These are phyloP conservation scores for Collybiopsis confluens DNA, from an alignment of 768 basidiomycete genomes.

Conservation along the genomic window DNA sequence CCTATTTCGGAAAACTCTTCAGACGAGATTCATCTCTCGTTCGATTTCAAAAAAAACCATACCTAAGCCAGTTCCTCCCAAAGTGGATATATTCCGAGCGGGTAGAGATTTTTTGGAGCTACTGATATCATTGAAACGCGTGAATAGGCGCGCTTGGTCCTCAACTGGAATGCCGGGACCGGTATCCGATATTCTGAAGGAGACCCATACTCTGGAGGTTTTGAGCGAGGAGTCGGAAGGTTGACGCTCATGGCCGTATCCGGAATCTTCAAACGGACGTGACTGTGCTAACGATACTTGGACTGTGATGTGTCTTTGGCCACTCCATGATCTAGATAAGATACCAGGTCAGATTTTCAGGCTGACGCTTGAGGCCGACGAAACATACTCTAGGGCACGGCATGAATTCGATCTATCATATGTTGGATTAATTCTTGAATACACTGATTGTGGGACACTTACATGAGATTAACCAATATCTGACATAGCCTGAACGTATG, in stretches of 20 bases:
- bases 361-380: not conserved
- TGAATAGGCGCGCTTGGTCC: constrained; percentile 6
- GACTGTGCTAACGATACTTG: not conserved
- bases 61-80: constrained; percentile 5
- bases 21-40: not conserved
- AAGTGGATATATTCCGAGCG: not conserved
- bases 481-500: not conserved
- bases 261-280: not conserved
- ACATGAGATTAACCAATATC: constrained; percentile 9
- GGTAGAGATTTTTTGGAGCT: not conserved
- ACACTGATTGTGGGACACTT: not conserved
- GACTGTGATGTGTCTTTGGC: not conserved
- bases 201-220: not conserved
- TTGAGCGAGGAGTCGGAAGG: not conserved
- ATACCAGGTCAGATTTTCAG: not conserved
- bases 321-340: constrained; percentile 4
- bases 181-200: not conserved
- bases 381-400: constrained; percentile 5
- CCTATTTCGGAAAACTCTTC: not conserved
- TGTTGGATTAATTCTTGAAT: not conserved
- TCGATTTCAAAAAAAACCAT: not conserved
- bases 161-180: constrained; percentile 4
- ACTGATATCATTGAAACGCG: not conserved
- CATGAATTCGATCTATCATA: constrained; percentile 6
- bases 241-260: not conserved